These are phyloP conservation scores for Ascochyta viciae-villosae DNA, from an alignment of 2,329 filamentous ascomycete genomes.

Conservation along the genomic window DNA sequence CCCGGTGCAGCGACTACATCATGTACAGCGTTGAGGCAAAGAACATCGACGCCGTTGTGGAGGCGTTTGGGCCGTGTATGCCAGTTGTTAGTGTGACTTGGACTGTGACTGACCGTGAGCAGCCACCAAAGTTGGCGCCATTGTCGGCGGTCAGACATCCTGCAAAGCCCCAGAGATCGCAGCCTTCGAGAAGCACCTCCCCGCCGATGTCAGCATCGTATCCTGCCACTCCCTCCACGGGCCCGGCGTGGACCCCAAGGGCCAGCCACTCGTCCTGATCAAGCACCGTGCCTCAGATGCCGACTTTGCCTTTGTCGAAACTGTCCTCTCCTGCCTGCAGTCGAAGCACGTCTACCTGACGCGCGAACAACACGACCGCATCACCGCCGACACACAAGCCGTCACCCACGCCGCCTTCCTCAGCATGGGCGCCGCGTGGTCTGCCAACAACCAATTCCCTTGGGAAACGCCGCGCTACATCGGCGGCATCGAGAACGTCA, in stretches of 20 bases:
- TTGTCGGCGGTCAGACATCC: slow-evolving; percentile 96
- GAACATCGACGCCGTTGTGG: slow-evolving; percentile 85
- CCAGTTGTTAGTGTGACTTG: slow-evolving; percentile 22
- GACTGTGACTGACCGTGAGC: slow-evolving; percentile 22
- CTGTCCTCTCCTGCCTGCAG: slow-evolving; percentile 80
- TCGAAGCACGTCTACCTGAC: slow-evolving; percentile 89
- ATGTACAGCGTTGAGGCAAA: slow-evolving; percentile 98
- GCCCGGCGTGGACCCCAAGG: slow-evolving; percentile 83
- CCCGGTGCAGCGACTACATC: slow-evolving; percentile 95
- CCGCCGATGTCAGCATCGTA: slow-evolving; percentile 87
- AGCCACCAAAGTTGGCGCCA: slow-evolving; percentile 95
- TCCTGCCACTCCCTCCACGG: slow-evolving; percentile 97
- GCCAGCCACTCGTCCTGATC: slow-evolving; percentile 92
- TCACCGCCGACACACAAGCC: slow-evolving; percentile 97
- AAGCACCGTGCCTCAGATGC: slow-evolving; percentile 84
- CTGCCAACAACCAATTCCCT: slow-evolving; percentile 91
- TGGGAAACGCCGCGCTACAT: slow-evolving; percentile 97
- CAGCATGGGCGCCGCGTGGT: slow-evolving; percentile 96
- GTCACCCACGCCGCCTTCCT: slow-evolving; percentile 97
- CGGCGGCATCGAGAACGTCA: slow-evolving; percentile 97
- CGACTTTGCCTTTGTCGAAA: slow-evolving; percentile 79
- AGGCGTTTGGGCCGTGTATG: slow-evolving; percentile 91
- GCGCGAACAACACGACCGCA: slow-evolving; percentile 88
- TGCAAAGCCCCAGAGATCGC: slow-evolving; percentile 97
- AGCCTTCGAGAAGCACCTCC: slow-evolving; percentile 89